Evolutionary conservation across 805 yeast species (phyloP).

Genomic region (Lipomyces starkeyi): DNA sequence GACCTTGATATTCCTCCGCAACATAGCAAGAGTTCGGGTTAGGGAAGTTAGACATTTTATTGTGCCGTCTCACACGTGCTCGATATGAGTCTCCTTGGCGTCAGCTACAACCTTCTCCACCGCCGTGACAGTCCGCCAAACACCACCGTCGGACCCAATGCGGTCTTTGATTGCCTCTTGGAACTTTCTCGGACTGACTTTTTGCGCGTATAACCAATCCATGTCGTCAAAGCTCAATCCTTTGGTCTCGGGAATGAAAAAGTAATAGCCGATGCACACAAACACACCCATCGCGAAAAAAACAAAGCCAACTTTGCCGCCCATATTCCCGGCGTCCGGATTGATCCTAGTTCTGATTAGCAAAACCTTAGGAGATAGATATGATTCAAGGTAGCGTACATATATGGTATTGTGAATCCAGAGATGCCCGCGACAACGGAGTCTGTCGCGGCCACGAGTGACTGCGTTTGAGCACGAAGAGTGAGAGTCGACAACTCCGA

Average conservation of each 20-base stretch:
- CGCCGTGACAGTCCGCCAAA: too few relatives aligned
- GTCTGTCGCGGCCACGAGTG: neutral
- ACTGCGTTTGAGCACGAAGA: neutral
- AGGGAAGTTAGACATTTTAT: too few relatives aligned
- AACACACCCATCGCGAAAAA: constrained; percentile 33
- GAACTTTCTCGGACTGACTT: too few relatives aligned
- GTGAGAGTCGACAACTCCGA: neutral
- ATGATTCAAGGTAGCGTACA: constrained; percentile 32
- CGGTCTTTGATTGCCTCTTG: too few relatives aligned
- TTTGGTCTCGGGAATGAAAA: constrained; percentile 3
- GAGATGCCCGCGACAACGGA: neutral
- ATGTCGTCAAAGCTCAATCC: neutral
- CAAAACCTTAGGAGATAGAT: too few relatives aligned
- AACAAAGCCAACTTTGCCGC: constrained; percentile 55
- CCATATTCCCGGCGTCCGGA: constrained; percentile 53
- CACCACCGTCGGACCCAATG: too few relatives aligned
- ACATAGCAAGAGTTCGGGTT: too few relatives aligned
- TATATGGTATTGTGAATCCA: constrained; percentile 47
- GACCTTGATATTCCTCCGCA: too few relatives aligned
- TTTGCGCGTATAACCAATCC: too few relatives aligned
- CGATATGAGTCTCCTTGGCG: too few relatives aligned
- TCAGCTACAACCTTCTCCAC: too few relatives aligned
- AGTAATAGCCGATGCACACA: neutral
- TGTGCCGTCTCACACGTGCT: too few relatives aligned
- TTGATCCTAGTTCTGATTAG: constrained; percentile 43